Evolutionary conservation across 2,329 filamentous ascomycete genomes (phyloP), one percentile per base, ranked within the genome.

Genomic region (Talaromyces sp.): DNA sequence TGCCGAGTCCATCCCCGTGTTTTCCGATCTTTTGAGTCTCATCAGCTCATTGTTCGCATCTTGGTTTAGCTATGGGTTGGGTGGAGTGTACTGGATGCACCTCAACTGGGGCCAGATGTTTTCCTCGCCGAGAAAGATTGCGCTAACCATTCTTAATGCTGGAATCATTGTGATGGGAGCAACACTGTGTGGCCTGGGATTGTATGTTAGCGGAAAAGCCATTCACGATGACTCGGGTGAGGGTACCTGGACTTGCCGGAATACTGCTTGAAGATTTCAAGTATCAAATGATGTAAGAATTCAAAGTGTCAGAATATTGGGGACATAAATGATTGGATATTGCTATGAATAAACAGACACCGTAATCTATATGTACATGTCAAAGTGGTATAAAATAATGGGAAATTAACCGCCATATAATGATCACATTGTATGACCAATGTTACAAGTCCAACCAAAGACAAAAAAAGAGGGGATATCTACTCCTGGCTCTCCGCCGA

Each of bases 1-100:
- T 59, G 86, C 87, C 11, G 84, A 88, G 71, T 84, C 84, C 0
- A 86, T 91, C 8, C 88, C 88, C 0, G 82, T 85, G 51, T 91
- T 90, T 76, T 67, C 31, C 6, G 80, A 86, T 56, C 75, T 91
- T 13, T 75, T 90, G 29, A 84, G 84, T 9, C 74, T 90, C 41
- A 84, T 89, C 64, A 80, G 77, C 49, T 80, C 86, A 1, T 71
- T 88, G 2, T 88, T 88, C 63, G 84, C 82, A 41, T 85, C 80
- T 62, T 89, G 86, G 86, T 89, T 89, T 70, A 86, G 82, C 60
- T 81, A 77, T 65, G 77, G 77, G 0, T 66, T 82, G 3, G 74
- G 73, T 21, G 78, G 75, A 9, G 65, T 75, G 2, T 78, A 81
- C 64, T 81, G 79, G 78, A 65, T 82, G 58, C 78, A 77, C 63